These are phyloP conservation scores for Scleromitrula shiraiana DNA, from an alignment of 2,329 filamentous ascomycete genomes.

Conservation along the genomic window DNA sequence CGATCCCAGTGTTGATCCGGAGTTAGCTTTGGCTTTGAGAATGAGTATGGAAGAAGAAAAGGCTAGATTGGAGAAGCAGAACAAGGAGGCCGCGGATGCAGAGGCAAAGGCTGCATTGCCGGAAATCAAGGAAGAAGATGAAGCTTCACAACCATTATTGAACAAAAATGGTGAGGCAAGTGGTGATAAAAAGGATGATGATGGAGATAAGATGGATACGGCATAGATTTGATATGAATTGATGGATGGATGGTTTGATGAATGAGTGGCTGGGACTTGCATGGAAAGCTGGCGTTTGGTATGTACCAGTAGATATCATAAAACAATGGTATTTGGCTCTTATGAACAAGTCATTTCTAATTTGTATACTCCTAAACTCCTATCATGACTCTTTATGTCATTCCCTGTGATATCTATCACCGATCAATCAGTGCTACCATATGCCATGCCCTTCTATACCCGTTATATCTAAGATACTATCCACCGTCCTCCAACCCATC, in stretches of 20 bases:
- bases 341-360: slow-evolving; percentile 8
- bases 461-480: slow-evolving; percentile 2
- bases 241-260: slow-evolving; percentile 67
- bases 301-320: slow-evolving; percentile 29
- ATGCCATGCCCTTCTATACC: slow-evolving; percentile 2
- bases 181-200: slow-evolving; percentile 46
- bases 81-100: slow-evolving; percentile 63
- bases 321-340: slow-evolving; percentile 13
- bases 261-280: slow-evolving; percentile 31
- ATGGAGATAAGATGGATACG: slow-evolving; percentile 83
- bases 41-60: slow-evolving; percentile 99
- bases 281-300: slow-evolving; percentile 30
- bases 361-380: slow-evolving; percentile 1
- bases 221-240: slow-evolving; percentile 46
- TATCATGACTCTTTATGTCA: neutral
- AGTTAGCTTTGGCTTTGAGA: slow-evolving; percentile 84
- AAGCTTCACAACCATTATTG: slow-evolving; percentile 56
- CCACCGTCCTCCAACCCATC: neutral
- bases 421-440: neutral
- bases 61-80: slow-evolving; percentile 80
- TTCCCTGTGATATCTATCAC: neutral
- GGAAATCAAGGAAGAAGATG: slow-evolving; percentile 72
- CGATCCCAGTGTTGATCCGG: slow-evolving; percentile 85
- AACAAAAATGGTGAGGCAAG: slow-evolving; percentile 58
- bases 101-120: slow-evolving; percentile 71